Base-by-base conservation (phyloP, 2,329 filamentous ascomycete genomes). In the Cladophialophora bantiana region DNA sequence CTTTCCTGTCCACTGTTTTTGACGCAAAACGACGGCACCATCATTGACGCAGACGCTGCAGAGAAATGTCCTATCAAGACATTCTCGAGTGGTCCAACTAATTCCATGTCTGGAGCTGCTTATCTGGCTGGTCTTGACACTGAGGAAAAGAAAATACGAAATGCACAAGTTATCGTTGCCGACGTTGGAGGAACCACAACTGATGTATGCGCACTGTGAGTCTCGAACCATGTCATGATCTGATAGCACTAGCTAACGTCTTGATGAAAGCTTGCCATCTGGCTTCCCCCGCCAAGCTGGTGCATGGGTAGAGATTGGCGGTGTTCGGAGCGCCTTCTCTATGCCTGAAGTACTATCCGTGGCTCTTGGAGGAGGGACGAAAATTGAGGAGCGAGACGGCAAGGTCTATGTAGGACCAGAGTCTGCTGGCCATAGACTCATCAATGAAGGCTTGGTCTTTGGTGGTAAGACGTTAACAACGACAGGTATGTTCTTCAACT, bases 1-100 rank as follows among this genome's bases (percentile, higher is more conserved):
- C 75, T 88, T 0, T 71, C 73, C 0, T 88, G 86, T 52, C 84
- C 85, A 0, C 80, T 88, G 0, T 89, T 87, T 68, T 79, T 90
- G 48, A 87, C 87, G 0, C 84, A 88, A 70, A 90, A 90, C 56
- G 87, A 89, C 68, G 87, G 88, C 1, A 89, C 86, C 0, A 79
- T 90, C 2, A 76, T 88, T 7, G 82, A 84, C 3, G 85, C 83
- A 0, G 80, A 81, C 4, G 78, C 81, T 62, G 87, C 87, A 0
- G 82, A 85, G 0, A 77, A 80, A 18, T 77, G 88, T 31, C 88
- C 88, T 0, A 88, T 89, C 58, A 78, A 84, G 53, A 88, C 85
- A 0, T 89, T 90, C 71, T 86, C 85, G 0, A 86, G 83, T 38
- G 88, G 88, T 0, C 85, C 87, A 2, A 89, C 88, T 0, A 90